Evolutionary conservation across 345 rosid genomes (phyloP), one percentile per base, ranked within the genome.

Genomic region (Moricandia arvensis): DNA sequence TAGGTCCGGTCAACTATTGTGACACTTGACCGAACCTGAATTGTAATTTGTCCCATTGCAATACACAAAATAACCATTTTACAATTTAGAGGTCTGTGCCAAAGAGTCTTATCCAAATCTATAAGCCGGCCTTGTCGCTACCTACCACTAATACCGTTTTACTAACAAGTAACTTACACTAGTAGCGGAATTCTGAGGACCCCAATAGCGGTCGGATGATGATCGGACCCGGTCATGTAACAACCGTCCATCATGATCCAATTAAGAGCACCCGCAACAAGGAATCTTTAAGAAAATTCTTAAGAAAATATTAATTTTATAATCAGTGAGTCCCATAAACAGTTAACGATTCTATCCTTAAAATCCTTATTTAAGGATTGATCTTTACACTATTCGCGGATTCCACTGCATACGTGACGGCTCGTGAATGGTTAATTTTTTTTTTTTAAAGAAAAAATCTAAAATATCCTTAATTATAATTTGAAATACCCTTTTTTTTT

Each of bases 21-120:
- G 53, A 75, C 79, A 7, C 41, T 33, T 75, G 60, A 75, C 79
- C 73, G 21, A 75, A 67, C 78, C 77, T 55, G 43, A 58, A 31
- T 59, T 33, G 21, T 59, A 18, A 59, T 47, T 75, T 45, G 78
- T 75, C 73, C 60, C 4, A 43, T 43, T 59, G 60, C 59, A 4
- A 8, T 6, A 8, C 49, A 17, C 51, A 5, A 6, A 69, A 3
- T 10, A 17, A 17, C 24, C 6, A 47, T 43, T 58, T 41, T 35
- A 29, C 37, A 54, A 47, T 16, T 9, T 16, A 2, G 17, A 53
- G 5, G 8, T 13, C 13, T 55, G 24, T 51, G 59, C 59, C 59
- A 55, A 11, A 37, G 12, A 62, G 27, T 64, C 69, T 35, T 55
- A 54, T 65, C 59, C 78, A 58, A 8, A 66, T 66, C 49, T 8